Evolutionary conservation across 1,139 yeast species (phyloP).

Genomic region (Zygoascus sp.): DNA sequence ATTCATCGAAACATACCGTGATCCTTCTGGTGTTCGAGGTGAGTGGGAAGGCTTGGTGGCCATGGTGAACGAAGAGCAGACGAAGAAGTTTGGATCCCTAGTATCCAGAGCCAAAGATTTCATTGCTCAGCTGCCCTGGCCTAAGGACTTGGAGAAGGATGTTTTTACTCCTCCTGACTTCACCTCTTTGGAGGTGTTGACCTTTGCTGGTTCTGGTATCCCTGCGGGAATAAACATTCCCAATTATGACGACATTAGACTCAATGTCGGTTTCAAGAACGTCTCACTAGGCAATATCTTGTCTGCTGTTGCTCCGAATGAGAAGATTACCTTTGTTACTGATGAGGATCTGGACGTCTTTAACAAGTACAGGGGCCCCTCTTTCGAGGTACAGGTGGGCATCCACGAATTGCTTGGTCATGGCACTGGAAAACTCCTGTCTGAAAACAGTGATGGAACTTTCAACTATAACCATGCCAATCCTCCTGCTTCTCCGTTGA

Average conservation of each 20-base stretch:
- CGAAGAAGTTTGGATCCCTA: slow-evolving; percentile 68
- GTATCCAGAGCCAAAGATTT: slow-evolving; percentile 63
- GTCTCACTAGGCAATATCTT: slow-evolving; percentile 84
- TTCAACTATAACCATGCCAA: slow-evolving; percentile 64
- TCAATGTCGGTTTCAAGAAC: slow-evolving; percentile 79
- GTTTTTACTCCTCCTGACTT: slow-evolving; percentile 88
- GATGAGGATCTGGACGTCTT: slow-evolving; percentile 51
- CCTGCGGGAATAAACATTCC: slow-evolving; percentile 95
- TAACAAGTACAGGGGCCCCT: slow-evolving; percentile 70
- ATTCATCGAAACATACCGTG: slow-evolving; percentile 87
- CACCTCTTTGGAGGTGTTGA: slow-evolving; percentile 80
- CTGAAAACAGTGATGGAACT: slow-evolving; percentile 56
- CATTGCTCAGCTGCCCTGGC: slow-evolving; percentile 74
- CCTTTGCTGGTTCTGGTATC: slow-evolving; percentile 84
- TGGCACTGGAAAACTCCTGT: slow-evolving; percentile 78
- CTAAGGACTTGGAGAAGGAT: slow-evolving; percentile 67
- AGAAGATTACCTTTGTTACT: slow-evolving; percentile 62
- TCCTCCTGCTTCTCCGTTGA: slow-evolving; percentile 54
- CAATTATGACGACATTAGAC: slow-evolving; percentile 82
- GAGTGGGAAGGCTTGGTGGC: slow-evolving; percentile 94
- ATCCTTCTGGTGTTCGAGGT: slow-evolving; percentile 86
- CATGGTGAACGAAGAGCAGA: slow-evolving; percentile 84
- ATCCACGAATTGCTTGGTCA: slow-evolving; percentile 91
- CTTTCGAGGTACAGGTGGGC: slow-evolving; percentile 90
- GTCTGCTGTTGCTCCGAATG: slow-evolving; percentile 66